A percentile compares a stretch with the other conserved stretches of the same genome.
These are phyloP conservation scores for Vanilla planifolia DNA, from an alignment of 106 monocot genomes.

Conservation along the genomic window DNA sequence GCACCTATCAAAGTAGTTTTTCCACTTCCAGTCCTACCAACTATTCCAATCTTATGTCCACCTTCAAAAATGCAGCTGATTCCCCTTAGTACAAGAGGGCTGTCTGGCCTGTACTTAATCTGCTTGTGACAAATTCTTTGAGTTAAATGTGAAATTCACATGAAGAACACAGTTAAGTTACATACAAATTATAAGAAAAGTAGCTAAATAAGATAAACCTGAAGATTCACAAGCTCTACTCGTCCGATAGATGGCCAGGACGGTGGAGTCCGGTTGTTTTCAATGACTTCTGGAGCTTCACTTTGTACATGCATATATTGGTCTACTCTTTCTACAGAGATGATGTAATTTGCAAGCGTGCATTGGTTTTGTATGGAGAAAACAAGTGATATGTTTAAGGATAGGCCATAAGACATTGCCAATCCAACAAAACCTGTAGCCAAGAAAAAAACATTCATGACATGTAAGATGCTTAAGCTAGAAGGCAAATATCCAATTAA, in stretches of 20 bases:
- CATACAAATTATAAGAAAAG: too few species aligned
- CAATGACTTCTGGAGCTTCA: conserved; percentile 73
- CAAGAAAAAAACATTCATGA: too few species aligned
- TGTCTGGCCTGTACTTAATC: conserved; percentile 69
- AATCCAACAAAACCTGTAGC: conserved; percentile 90
- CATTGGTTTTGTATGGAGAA: conserved; percentile 87
- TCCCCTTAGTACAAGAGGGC: conserved; percentile 66
- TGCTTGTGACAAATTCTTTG: conserved; percentile 17
- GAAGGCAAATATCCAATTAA: too few species aligned
- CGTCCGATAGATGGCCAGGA: conserved; percentile 75
- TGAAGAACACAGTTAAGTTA: too few species aligned
- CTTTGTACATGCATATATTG: conserved; percentile 80
- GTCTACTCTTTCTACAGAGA: conserved; percentile 88
- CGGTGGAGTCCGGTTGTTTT: conserved; percentile 39
- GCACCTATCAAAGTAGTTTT: conserved; percentile 87
- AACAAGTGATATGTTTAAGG: conserved; percentile 74
- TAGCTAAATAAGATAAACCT: too few species aligned
- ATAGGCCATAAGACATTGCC: conserved; percentile 94
- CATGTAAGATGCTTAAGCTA: too few species aligned
- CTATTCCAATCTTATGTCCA: conserved; percentile 88
- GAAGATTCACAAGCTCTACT: conserved; percentile 69
- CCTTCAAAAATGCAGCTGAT: conserved; percentile 87
- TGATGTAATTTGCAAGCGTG: conserved; percentile 69
- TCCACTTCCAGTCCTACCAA: conserved; percentile 94
- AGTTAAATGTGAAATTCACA: background rate